Evolutionary conservation across 441 rosid species (phyloP), one percentile per base, ranked within the genome.

Genomic region (Pelargonium citronellum): DNA sequence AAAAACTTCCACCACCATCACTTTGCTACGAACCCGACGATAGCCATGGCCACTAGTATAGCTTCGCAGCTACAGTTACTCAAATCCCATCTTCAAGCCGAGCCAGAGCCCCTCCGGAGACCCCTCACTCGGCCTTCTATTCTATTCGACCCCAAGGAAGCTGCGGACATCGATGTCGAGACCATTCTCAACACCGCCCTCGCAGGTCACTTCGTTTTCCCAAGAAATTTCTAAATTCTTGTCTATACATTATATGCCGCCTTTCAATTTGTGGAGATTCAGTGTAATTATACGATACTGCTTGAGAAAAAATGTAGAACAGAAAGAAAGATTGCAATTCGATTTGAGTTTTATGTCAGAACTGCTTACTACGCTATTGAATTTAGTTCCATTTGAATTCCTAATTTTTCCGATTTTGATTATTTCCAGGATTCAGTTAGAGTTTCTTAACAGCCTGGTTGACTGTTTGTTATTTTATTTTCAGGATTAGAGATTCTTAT

Each of bases 401-500:
- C 64, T 58, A 12, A 19, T 58, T 19, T 19, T 58, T 27, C 19
- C 0, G 41, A 5, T 0, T 37, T 58, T 58, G 63, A 12, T 60
- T 60, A 20, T 60, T 17, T 20, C n/a, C 34, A 10, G 34, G 1
- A 19, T 20, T 20, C 34, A 20, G 30, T 27, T 60, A 1, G 53
- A 11, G 53, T 1, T 60, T 60, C 34, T 60, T 10, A 60, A 19
- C 64, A 22, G 64, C 11, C 1, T 19, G 10, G 5, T 19, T 20
- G 64, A 10, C 39, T 4, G 7, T 37, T 47, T 15, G 58, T 64
- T 74, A 46, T 30, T 65, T 60, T 70, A 22, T n/a, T 77, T 87
- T 79, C 80, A 95, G 99, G 99, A 78, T 72, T 92, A 5, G 94
- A 92, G 79, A 91, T 81, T 70, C 90, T 95, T 73, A 74, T 79